phyloP scores from a whole-genome alignment of 805 yeast genomes.

The Saturnispora kantuleensis region DNA sequence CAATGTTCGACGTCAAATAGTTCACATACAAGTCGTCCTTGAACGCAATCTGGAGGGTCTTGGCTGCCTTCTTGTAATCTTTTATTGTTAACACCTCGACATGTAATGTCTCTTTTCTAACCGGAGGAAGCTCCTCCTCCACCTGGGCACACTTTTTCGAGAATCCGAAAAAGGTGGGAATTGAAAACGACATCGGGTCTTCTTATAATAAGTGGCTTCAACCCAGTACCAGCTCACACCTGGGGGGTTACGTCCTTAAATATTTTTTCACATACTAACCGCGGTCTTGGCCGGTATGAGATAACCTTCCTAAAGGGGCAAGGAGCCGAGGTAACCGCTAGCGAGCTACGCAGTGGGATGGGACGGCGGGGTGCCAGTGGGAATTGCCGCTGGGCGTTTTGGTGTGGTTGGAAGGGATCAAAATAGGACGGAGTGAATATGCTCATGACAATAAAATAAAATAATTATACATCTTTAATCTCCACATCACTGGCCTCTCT shows the following conservation, averaged over 20 bases:
- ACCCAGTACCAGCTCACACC: background rate
- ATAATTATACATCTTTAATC: background rate
- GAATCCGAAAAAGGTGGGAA: constrained; percentile 2
- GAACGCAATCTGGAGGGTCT: constrained; percentile 43
- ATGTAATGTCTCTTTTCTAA: constrained; percentile 8
- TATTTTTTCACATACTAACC: background rate
- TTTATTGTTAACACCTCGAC: constrained; percentile 27
- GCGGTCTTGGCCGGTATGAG: background rate
- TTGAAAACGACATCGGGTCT: constrained; percentile 2
- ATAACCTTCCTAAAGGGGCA: no score
- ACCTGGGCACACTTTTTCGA: background rate
- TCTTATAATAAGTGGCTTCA: no score
- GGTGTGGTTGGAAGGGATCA: no score
- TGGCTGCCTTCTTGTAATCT: constrained; percentile 47
- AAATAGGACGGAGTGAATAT: background rate
- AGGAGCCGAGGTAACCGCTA: no score
- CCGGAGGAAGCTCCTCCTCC: constrained; percentile 5
- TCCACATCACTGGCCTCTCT: constrained; percentile 31
- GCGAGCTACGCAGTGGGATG: no score
- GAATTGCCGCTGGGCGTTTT: no score
- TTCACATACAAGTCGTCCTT: constrained; percentile 45
- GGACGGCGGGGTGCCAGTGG: no score
- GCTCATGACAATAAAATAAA: background rate
- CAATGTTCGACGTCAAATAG: constrained; percentile 36
- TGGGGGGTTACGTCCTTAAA: background rate